Evolutionary conservation across 345 rosid genomes (phyloP).

Genomic region (Eutrema heterophyllum): DNA sequence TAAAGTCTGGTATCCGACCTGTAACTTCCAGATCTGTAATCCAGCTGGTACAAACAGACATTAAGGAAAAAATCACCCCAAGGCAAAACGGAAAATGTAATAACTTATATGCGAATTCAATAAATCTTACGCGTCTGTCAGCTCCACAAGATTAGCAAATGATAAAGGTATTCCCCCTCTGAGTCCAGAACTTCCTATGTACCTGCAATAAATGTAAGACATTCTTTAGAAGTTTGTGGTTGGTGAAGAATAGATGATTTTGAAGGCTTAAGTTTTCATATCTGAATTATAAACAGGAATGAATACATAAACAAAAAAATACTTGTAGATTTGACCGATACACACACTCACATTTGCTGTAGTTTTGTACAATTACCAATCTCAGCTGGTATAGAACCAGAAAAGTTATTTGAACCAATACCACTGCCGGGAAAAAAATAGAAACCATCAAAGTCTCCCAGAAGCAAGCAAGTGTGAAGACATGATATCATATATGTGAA

Average conservation of each 20-base stretch:
- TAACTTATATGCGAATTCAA: background rate
- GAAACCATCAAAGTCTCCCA: background rate
- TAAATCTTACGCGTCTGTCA: conserved; percentile 25
- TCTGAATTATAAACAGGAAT: background rate
- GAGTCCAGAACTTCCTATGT: conserved; percentile 50
- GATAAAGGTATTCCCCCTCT: conserved; percentile 53
- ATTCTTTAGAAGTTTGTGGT: background rate
- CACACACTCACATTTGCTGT: conserved; percentile 49
- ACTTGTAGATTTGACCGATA: background rate
- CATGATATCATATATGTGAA: background rate
- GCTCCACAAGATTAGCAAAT: conserved; percentile 36
- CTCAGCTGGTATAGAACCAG: conserved; percentile 60
- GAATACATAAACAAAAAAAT: background rate
- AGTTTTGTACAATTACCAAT: conserved; percentile 52
- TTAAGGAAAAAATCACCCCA: background rate
- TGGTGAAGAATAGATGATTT: background rate
- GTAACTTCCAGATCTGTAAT: conserved; percentile 43
- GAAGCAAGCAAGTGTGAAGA: background rate
- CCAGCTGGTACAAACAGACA: conserved; percentile 27
- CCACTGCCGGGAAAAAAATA: conserved; percentile 26
- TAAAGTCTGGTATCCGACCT: conserved; percentile 53
- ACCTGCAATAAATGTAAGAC: conserved; percentile 32
- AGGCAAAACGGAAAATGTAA: too few species aligned
- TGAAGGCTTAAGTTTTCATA: too few species aligned
- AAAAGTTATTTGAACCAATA: conserved; percentile 53